A percentile compares a stretch with the other conserved stretches of the same genome.
Conservation (phyloP, 352 stramenopile species). For the Phytophthora capsici region DNA sequence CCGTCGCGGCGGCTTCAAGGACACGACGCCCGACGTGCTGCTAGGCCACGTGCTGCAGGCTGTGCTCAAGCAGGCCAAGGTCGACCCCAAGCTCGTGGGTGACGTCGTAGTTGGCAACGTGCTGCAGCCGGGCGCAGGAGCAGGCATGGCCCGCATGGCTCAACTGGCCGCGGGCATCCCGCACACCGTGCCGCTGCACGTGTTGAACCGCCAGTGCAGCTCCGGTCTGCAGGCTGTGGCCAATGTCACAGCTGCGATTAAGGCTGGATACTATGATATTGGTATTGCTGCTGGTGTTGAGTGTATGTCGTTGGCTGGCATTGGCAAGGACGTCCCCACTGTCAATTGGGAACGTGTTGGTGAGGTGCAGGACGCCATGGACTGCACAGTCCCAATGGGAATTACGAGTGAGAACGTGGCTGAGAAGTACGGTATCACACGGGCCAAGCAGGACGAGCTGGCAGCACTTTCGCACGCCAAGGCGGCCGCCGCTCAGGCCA, state of each 20-base stretch:
- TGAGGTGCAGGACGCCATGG: conserved; percentile 70
- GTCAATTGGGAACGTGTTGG: conserved; percentile 69
- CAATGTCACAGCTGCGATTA: conserved; percentile 76
- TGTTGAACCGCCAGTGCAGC: conserved; percentile 89
- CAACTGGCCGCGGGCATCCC: conserved; percentile 81
- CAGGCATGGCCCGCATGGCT: conserved; percentile 82
- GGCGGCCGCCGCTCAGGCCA: conserved; percentile 68
- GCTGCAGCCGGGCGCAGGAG: conserved; percentile 77
- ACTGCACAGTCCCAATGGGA: conserved; percentile 87
- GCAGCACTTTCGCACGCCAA: conserved; percentile 81
- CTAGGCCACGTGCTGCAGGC: conserved; percentile 86
- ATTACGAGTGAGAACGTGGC: conserved; percentile 90
- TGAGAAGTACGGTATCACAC: conserved; percentile 76
- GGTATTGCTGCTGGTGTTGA: conserved; percentile 88
- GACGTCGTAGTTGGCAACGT: conserved; percentile 91
- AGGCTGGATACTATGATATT: conserved; percentile 87
- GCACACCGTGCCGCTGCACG: conserved; percentile 73
- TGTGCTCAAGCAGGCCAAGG: conserved; percentile 82
- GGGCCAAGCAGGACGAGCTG: conserved; percentile 81
- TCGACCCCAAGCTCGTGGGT: conserved; percentile 78
- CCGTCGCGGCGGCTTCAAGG: conserved; percentile 90
- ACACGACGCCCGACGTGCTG: conserved; percentile 92
- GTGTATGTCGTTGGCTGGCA: conserved; percentile 81
- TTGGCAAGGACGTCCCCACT: conserved; percentile 56
- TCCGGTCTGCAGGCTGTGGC: conserved; percentile 88